phyloP scores from a whole-genome alignment of 352 stramenopile genomes.

The Thraustotheca clavata region DNA sequence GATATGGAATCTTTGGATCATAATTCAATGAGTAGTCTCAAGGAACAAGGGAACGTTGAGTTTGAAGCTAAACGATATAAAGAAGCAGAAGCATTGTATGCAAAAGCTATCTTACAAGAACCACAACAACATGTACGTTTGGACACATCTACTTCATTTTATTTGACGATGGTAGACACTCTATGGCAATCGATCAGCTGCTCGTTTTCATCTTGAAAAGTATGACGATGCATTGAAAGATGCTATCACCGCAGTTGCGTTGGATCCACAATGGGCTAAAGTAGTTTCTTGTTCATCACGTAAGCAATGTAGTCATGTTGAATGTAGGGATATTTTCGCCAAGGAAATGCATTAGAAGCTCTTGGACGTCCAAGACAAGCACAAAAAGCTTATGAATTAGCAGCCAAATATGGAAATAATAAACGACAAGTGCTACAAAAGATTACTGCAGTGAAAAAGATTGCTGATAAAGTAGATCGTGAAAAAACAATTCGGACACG shows the following conservation, averaged over 20 bases:
- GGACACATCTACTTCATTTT: not conserved
- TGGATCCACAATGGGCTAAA: slow-evolving; percentile 89
- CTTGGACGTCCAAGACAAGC: not conserved
- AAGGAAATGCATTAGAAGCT: slow-evolving; percentile 31
- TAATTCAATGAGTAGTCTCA: slow-evolving; percentile 25
- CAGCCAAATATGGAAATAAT: slow-evolving; percentile 3
- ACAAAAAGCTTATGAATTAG: slow-evolving; percentile 13
- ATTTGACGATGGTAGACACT: slow-evolving; percentile 32
- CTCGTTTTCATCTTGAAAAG: slow-evolving; percentile 62
- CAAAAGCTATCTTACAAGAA: slow-evolving; percentile 43
- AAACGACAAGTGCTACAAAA: slow-evolving; percentile 13
- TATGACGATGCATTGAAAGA: slow-evolving; percentile 70
- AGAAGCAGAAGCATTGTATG: slow-evolving; percentile 39
- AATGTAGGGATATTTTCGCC: slow-evolving; percentile 72
- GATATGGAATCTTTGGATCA: not conserved
- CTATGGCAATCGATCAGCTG: slow-evolving; percentile 84
- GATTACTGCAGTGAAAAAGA: slow-evolving; percentile 4
- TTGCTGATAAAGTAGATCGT: slow-evolving; percentile 10
- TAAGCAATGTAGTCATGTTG: not conserved
- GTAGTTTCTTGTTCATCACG: slow-evolving; percentile 3
- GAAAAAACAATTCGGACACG: not conserved
- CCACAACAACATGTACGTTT: slow-evolving; percentile 44
- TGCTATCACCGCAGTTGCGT: slow-evolving; percentile 61
- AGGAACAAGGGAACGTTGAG: slow-evolving; percentile 51
- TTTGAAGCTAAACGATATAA: slow-evolving; percentile 55